phyloP scores from a whole-genome alignment of 768 basidiomycete genomes.

The Cubamyces lactineus region DNA sequence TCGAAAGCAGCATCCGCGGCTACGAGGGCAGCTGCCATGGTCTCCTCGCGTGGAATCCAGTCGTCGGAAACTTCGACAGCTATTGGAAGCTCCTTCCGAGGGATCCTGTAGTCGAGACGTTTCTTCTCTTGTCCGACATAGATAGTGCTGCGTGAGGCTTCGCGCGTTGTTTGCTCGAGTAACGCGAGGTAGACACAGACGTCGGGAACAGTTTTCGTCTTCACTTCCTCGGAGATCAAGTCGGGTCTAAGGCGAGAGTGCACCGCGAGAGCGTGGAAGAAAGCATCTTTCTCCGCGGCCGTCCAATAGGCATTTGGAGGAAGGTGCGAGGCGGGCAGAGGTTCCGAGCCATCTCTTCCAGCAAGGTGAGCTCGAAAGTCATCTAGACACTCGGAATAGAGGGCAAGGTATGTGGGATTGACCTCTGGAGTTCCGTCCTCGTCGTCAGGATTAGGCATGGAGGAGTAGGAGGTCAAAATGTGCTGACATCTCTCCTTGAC shows the following conservation, averaged over 20 bases:
- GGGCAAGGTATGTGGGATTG: slow-evolving; percentile 29
- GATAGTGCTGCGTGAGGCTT: slow-evolving; percentile 27
- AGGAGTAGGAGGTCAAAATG: neutral
- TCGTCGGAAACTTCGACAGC: slow-evolving; percentile 55
- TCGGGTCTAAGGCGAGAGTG: slow-evolving; percentile 78
- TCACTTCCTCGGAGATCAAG: slow-evolving; percentile 69
- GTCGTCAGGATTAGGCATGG: slow-evolving; percentile 22
- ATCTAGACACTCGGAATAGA: slow-evolving; percentile 41
- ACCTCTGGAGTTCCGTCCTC: slow-evolving; percentile 15
- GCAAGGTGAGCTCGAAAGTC: slow-evolving; percentile 42
- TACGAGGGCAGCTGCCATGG: slow-evolving; percentile 38
- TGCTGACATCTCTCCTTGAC: slow-evolving; percentile 17
- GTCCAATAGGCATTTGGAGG: slow-evolving; percentile 57
- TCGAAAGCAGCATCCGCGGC: slow-evolving; percentile 37
- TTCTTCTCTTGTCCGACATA: slow-evolving; percentile 7
- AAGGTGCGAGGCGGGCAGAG: slow-evolving; percentile 39
- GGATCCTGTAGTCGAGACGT: slow-evolving; percentile 12
- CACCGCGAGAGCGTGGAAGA: slow-evolving; percentile 70
- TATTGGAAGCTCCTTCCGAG: slow-evolving; percentile 42
- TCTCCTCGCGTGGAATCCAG: slow-evolving; percentile 55
- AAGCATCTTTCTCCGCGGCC: slow-evolving; percentile 62
- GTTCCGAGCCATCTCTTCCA: slow-evolving; percentile 38
- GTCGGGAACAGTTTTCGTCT: slow-evolving; percentile 66
- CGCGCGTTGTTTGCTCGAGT: slow-evolving; percentile 40
- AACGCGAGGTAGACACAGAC: slow-evolving; percentile 67